Conservation (phyloP, 805 yeast species). For the Zygosaccharomyces siamensis region DNA sequence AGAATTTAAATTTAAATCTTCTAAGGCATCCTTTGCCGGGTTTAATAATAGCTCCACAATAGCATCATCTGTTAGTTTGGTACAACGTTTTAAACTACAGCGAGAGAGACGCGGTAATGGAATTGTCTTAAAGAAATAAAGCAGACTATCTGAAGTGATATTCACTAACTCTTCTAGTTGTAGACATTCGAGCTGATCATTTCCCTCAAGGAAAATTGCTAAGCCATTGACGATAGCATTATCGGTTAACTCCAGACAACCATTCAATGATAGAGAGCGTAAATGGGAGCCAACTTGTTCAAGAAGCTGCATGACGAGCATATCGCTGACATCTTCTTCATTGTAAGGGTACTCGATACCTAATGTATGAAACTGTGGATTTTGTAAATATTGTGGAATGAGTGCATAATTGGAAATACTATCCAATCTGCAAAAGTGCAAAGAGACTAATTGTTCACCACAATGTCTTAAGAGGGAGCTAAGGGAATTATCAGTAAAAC, state of each 20-base stretch:
- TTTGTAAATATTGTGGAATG: slow-evolving; percentile 57
- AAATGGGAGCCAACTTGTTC: slow-evolving; percentile 60
- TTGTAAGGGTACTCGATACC: slow-evolving; percentile 65
- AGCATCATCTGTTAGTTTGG: slow-evolving; percentile 58
- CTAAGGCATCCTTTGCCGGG: slow-evolving; percentile 53
- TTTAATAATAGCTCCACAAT: slow-evolving; percentile 57
- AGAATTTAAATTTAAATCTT: slow-evolving; percentile 70
- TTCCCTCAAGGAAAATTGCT: slow-evolving; percentile 48
- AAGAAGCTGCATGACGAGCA: slow-evolving; percentile 55
- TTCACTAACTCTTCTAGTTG: slow-evolving; percentile 58
- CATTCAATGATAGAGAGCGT: slow-evolving; percentile 56
- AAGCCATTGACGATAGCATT: slow-evolving; percentile 52
- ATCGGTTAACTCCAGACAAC: slow-evolving; percentile 72
- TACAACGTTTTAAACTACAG: slow-evolving; percentile 62
- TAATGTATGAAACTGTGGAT: slow-evolving; percentile 43
- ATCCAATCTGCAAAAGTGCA: slow-evolving; percentile 66
- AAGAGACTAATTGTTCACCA: slow-evolving; percentile 47
- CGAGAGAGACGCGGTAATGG: slow-evolving; percentile 54
- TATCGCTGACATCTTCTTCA: slow-evolving; percentile 65
- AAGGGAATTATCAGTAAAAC: slow-evolving; percentile 67
- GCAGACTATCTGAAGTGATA: slow-evolving; percentile 64
- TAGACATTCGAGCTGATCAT: slow-evolving; percentile 43
- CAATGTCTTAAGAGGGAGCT: slow-evolving; percentile 58
- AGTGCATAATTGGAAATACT: slow-evolving; percentile 62
- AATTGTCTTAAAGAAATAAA: slow-evolving; percentile 45